Evolutionary conservation across 148 eudicot species (phyloP).

Genomic region (Heliamphora exappendiculata): DNA sequence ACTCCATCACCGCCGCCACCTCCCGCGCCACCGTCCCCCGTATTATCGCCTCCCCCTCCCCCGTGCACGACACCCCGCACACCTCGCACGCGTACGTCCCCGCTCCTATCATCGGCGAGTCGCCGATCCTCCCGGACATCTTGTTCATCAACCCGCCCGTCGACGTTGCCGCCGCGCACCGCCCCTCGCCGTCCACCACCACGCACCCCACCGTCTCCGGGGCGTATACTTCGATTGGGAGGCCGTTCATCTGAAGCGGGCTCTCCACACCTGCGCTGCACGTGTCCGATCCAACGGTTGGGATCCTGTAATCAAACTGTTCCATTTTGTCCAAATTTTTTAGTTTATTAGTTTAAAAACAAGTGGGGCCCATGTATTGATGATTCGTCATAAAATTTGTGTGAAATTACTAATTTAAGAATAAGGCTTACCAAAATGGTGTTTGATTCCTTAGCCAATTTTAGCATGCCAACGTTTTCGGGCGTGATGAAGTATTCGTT

Average conservation of each 20-base stretch:
- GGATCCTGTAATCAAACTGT: conserved; percentile 82
- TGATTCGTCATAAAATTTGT: not conserved
- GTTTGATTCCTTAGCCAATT: conserved; percentile 74
- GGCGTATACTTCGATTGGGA: conserved; percentile 62
- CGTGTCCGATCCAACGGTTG: conserved; percentile 30
- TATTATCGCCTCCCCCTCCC: conserved; percentile 87
- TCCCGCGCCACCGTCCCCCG: conserved; percentile 78
- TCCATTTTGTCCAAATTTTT: not conserved
- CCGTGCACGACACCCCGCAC: conserved; percentile 86
- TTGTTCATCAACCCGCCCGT: conserved; percentile 94
- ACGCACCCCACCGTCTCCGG: conserved; percentile 92
- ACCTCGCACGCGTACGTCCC: conserved; percentile 76
- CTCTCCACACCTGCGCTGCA: conserved; percentile 42
- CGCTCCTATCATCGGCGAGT: conserved; percentile 72
- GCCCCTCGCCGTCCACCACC: conserved; percentile 65
- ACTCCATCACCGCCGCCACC: conserved; percentile 92
- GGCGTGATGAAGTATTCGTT: conserved; percentile 71
- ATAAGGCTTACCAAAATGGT: conserved; percentile 49
- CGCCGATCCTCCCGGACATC: conserved; percentile 71
- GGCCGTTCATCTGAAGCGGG: conserved; percentile 65
- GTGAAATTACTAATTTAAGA: not conserved
- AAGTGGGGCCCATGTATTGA: not conserved
- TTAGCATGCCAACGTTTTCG: conserved; percentile 65
- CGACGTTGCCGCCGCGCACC: conserved; percentile 90
- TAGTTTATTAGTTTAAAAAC: too few relatives aligned